Evolutionary conservation across 2,329 filamentous ascomycete species (phyloP).

Genomic region (Emmonsiellopsis sp.): DNA sequence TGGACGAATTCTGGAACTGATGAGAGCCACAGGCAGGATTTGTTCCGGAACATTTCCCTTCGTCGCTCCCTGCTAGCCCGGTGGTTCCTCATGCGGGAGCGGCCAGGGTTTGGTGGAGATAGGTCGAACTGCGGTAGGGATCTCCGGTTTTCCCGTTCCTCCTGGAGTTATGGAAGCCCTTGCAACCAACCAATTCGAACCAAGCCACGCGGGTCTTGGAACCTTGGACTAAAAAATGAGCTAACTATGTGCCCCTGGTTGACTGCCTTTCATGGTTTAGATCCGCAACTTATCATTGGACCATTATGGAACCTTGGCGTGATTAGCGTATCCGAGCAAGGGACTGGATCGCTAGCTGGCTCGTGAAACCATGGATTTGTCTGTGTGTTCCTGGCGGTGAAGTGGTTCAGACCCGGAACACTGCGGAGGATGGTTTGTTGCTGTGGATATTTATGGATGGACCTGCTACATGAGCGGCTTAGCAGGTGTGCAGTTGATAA

Average conservation of each 20-base stretch:
- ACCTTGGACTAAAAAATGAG: background rate
- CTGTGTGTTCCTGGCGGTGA: constrained; percentile 1
- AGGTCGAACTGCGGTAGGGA: background rate
- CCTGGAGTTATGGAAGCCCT: background rate
- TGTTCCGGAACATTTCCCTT: background rate
- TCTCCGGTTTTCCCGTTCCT: background rate
- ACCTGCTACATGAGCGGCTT: background rate
- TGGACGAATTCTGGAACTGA: too few species aligned
- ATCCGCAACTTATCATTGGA: background rate
- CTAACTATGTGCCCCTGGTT: background rate
- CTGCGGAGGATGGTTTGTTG: background rate
- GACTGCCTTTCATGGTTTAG: background rate
- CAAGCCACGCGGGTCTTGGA: background rate
- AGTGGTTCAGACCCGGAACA: background rate
- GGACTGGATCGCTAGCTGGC: background rate
- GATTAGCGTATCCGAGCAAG: background rate
- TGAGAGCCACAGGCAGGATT: too few species aligned
- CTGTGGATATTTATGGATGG: background rate
- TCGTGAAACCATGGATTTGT: background rate
- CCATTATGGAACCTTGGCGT: background rate
- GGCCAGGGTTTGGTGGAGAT: background rate
- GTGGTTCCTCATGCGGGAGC: too few species aligned
- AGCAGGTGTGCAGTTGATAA: background rate
- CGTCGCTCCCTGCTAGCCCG: background rate
- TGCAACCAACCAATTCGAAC: too few species aligned